These are phyloP conservation scores for Trichoderma oligosporum DNA, from an alignment of 2,329 filamentous ascomycete species.

Conservation along the genomic window DNA sequence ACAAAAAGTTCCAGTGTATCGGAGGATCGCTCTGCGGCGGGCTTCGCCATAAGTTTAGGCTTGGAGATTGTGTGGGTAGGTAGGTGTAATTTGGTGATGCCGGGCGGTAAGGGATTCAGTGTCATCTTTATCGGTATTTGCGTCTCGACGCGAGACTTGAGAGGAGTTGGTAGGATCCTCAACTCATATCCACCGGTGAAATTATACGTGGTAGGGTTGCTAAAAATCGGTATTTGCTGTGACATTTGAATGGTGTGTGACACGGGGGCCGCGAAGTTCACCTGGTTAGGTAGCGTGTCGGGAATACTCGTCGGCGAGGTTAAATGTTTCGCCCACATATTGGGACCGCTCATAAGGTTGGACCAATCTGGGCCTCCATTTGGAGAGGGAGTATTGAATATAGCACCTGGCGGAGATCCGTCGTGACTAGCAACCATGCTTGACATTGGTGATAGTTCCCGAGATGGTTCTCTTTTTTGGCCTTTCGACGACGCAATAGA, in stretches of 20 bases:
- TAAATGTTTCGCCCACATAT: slow-evolving; percentile 36
- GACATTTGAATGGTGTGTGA: slow-evolving; percentile 32
- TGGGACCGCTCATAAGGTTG: slow-evolving; percentile 28
- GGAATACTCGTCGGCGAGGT: slow-evolving; percentile 25
- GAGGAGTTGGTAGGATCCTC: slow-evolving; percentile 62
- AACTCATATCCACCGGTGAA: slow-evolving; percentile 42
- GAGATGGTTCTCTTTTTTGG: slow-evolving; percentile 44
- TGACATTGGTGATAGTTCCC: slow-evolving; percentile 54
- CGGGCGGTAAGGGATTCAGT: slow-evolving; percentile 68
- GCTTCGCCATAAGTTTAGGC: slow-evolving; percentile 80
- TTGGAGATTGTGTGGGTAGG: slow-evolving; percentile 92
- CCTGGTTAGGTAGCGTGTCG: slow-evolving; percentile 26
- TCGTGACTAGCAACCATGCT: slow-evolving; percentile 50
- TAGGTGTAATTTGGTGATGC: slow-evolving; percentile 76
- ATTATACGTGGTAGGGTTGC: slow-evolving; percentile 26
- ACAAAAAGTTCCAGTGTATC: slow-evolving; percentile 78
- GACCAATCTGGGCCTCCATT: slow-evolving; percentile 40
- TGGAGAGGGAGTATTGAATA: slow-evolving; percentile 49
- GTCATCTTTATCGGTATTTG: slow-evolving; percentile 87
- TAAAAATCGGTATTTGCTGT: slow-evolving; percentile 30
- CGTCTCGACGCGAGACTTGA: slow-evolving; percentile 92
- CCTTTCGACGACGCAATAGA: slow-evolving; percentile 50
- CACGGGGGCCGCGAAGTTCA: slow-evolving; percentile 27
- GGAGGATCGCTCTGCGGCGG: slow-evolving; percentile 58
- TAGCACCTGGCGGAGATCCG: slow-evolving; percentile 45